These are phyloP conservation scores for Lipomyces yamanashiensis DNA, from an alignment of 805 yeast genomes.

Conservation along the genomic window DNA sequence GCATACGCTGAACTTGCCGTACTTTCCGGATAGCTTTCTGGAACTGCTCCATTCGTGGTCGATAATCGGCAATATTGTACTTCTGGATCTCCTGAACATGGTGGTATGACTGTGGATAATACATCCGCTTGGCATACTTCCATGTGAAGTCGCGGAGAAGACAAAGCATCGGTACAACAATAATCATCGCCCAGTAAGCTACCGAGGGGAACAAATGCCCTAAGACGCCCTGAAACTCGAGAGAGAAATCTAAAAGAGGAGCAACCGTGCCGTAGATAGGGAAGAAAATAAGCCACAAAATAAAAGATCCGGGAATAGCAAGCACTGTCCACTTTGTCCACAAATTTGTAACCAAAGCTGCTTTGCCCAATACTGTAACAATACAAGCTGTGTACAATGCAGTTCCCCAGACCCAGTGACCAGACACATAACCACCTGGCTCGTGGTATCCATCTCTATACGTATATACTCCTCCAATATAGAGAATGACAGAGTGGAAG, in stretches of 20 bases:
- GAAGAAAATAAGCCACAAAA: constrained; percentile 81
- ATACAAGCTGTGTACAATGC: constrained; percentile 86
- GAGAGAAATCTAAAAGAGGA: constrained; percentile 79
- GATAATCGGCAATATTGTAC: constrained; percentile 86
- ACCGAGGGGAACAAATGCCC: constrained; percentile 75
- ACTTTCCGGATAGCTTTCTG: constrained; percentile 97
- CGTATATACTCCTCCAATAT: constrained; percentile 69
- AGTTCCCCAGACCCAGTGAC: constrained; percentile 96
- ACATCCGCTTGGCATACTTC: constrained; percentile 93
- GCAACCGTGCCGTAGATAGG: constrained; percentile 87
- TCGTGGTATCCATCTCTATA: constrained; percentile 70
- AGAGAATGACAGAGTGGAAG: constrained; percentile 86
- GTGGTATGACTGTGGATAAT: constrained; percentile 90
- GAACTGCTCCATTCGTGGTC: constrained; percentile 96
- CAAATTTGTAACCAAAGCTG: constrained; percentile 85
- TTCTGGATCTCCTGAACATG: constrained; percentile 96
- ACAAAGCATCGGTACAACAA: constrained; percentile 78
- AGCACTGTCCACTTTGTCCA: constrained; percentile 93
- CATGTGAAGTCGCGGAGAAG: constrained; percentile 85
- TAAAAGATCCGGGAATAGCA: constrained; percentile 93
- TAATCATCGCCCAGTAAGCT: constrained; percentile 79
- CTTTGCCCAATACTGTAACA: constrained; percentile 89
- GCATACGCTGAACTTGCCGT: constrained; percentile 96
- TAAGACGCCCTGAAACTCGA: constrained; percentile 81
- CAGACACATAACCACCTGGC: constrained; percentile 67